Evolutionary conservation across 441 rosid species (phyloP), one percentile per base, ranked within the genome.

Genomic region (Manihot esculenta): DNA sequence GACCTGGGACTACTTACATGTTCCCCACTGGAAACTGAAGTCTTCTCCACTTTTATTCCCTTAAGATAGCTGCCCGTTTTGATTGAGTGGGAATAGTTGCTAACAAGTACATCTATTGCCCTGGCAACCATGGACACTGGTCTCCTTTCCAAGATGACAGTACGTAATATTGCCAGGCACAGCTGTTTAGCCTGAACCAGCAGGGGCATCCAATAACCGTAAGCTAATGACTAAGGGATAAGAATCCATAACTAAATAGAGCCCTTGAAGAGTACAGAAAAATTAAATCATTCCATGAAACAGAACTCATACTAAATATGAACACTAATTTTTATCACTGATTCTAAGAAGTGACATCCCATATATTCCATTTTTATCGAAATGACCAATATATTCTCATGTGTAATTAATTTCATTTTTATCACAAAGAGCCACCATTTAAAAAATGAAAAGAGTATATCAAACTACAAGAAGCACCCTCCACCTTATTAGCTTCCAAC

Each of bases 401-500:
- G 64, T 23, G 70, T 9, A 24, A 42, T 24, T 10, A 33, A 55
- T 21, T n/a, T 55, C 21, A 33, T 38, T 51, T n/a, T 51, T 14
- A 41, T 20, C 14, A 67, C 23, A 48, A 47, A 47, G 26, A 1
- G 24, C 8, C 59, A 14, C 30, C 49, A 11, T 27, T 10, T 42
- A 44, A 14, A 51, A 23, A 51, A n/a, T 3, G 33, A 38, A 64
- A 38, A 24, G 41, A 11, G 27, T 21, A 70, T 50, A 54, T 69
- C 57, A 67, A 71, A 65, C 70, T 38, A n/a, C 76, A 61, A 23
- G 58, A 27, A 45, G 55, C 58, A 58, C 65, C 35, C 42, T 54
- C 64, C 80, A 93, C 99, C 98, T 96, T 91, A 81, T 78, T 78
- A 51, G 97, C 93, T 81, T 93, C 98, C 87, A 91, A 66, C 81